Percentiles rank a stretch among this genome's conserved stretches.
Conservation (phyloP, 106 monocot genomes). For the Triglochin maritima region DNA sequence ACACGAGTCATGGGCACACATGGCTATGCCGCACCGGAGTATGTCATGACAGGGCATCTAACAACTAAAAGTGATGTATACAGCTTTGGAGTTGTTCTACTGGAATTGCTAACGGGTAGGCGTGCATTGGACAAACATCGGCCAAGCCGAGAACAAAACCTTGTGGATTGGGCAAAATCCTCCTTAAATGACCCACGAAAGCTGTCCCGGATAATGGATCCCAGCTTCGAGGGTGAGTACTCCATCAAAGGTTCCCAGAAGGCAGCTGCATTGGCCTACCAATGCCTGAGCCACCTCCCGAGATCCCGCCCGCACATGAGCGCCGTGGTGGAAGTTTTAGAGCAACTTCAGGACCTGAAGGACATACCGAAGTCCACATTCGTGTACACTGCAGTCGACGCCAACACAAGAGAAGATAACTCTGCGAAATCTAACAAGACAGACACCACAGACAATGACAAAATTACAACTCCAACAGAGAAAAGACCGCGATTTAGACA, state of each 20-base stretch:
- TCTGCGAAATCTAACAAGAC: background rate
- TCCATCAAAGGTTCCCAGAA: slow-evolving; percentile 33
- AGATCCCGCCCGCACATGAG: slow-evolving; percentile 47
- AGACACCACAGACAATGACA: background rate
- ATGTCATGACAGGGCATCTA: slow-evolving; percentile 59
- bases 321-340: slow-evolving; percentile 31
- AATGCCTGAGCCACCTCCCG: slow-evolving; percentile 35
- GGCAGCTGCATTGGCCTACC: slow-evolving; percentile 40
- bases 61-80: slow-evolving; percentile 66
- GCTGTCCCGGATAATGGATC: slow-evolving; percentile 41
- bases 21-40: slow-evolving; percentile 41
- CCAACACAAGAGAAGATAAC: background rate
- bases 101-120: slow-evolving; percentile 52
- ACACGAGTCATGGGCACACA: slow-evolving; percentile 51
- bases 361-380: slow-evolving; percentile 34
- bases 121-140: slow-evolving; percentile 34
- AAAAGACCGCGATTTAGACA: too few relatives aligned
- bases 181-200: slow-evolving; percentile 23
- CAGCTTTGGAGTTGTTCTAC: slow-evolving; percentile 57
- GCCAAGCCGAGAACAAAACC: slow-evolving; percentile 38
- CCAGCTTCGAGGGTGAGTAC: slow-evolving; percentile 38
- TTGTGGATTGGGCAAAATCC: slow-evolving; percentile 52
- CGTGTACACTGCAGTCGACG: slow-evolving; percentile 20
- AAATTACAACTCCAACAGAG: background rate
- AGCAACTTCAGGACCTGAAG: slow-evolving; percentile 32